These are phyloP conservation scores for Pseudopyricularia cyperi DNA, from an alignment of 2,329 filamentous ascomycete genomes.

Conservation along the genomic window DNA sequence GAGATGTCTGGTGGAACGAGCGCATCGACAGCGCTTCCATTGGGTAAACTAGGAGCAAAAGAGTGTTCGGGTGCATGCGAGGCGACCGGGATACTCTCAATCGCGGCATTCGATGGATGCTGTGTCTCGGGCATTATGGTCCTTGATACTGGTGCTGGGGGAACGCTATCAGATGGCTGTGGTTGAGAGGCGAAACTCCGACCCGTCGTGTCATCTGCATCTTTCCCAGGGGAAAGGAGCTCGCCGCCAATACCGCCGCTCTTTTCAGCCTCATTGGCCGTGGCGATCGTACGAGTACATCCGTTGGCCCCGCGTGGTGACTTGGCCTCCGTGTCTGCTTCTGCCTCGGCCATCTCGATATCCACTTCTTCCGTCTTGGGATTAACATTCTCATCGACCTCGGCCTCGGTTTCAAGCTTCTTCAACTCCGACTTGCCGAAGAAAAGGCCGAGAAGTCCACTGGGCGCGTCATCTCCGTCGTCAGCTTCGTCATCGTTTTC, in stretches of 20 bases:
- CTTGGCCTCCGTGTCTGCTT: neutral
- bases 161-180: neutral
- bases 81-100: neutral
- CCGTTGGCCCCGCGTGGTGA: constrained; percentile 1
- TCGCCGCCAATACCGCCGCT: neutral
- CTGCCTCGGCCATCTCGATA: constrained; percentile 19
- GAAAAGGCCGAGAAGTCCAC: constrained; percentile 40
- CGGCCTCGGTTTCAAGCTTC: constrained; percentile 31
- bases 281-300: neutral
- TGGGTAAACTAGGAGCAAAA: neutral
- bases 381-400: constrained; percentile 4
- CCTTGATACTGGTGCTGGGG: neutral
- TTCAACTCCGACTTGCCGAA: constrained; percentile 47
- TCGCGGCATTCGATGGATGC: neutral
- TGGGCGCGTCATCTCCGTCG: constrained; percentile 22
- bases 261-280: neutral
- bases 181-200: neutral
- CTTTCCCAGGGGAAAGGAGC: neutral
- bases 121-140: neutral
- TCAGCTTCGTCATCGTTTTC: constrained; percentile 27
- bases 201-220: neutral
- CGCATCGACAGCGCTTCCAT: neutral
- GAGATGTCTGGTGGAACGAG: constrained; percentile 1
- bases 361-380: constrained; percentile 9
- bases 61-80: neutral